These are phyloP conservation scores for Periconia macrospinosa DNA, from an alignment of 2,329 filamentous ascomycete genomes.

Conservation along the genomic window DNA sequence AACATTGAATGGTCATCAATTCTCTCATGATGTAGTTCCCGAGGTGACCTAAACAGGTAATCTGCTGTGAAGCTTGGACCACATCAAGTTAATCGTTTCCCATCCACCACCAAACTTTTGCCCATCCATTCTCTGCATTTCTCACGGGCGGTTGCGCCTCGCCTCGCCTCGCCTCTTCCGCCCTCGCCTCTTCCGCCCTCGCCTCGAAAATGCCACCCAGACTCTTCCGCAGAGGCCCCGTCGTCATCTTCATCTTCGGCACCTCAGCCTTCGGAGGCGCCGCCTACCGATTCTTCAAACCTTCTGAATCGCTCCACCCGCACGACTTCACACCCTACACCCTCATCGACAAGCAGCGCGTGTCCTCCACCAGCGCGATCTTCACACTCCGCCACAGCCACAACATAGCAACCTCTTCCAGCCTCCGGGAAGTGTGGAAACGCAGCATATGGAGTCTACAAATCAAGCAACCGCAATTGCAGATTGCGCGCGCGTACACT, in stretches of 20 bases:
- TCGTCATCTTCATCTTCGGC: slow-evolving; percentile 35
- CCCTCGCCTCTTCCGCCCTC: background rate
- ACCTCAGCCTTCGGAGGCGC: slow-evolving; percentile 37
- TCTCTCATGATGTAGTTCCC: too few relatives aligned
- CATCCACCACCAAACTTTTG: background rate
- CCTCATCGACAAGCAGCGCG: slow-evolving; percentile 61
- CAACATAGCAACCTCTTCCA: slow-evolving; percentile 29
- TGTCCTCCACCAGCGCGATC: slow-evolving; percentile 70
- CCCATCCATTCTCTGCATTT: background rate
- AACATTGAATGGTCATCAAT: too few relatives aligned
- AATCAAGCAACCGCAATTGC: slow-evolving; percentile 90
- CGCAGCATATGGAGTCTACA: slow-evolving; percentile 84
- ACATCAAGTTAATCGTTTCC: too few relatives aligned
- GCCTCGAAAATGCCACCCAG: background rate
- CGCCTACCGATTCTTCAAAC: slow-evolving; percentile 33
- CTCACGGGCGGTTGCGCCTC: background rate
- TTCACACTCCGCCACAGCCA: slow-evolving; percentile 60
- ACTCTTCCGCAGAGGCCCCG: slow-evolving; percentile 28
- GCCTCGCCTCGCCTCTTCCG: background rate
- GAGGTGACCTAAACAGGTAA: background rate
- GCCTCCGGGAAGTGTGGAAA: slow-evolving; percentile 50
- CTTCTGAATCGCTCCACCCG: slow-evolving; percentile 54
- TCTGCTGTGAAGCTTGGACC: background rate
- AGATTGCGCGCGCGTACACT: slow-evolving; percentile 90
- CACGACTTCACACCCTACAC: slow-evolving; percentile 67